phyloP scores from a whole-genome alignment of 2,329 filamentous ascomycete species.

The Fusarium gaditjirri region DNA sequence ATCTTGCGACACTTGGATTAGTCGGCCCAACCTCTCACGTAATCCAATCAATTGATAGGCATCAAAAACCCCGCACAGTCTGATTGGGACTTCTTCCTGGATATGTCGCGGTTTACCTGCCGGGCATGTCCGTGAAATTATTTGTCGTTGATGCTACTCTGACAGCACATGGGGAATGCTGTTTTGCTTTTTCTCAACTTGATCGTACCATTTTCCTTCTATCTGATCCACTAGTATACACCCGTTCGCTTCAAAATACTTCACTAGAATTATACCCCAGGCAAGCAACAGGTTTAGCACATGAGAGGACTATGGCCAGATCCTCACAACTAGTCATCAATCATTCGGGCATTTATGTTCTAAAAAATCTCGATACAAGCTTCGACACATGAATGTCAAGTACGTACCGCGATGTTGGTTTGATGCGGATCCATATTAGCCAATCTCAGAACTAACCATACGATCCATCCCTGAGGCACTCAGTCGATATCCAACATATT shows the following conservation, averaged over 20 bases:
- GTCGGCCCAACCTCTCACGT: constrained; percentile 23
- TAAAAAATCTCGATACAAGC: constrained; percentile 1
- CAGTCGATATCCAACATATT: constrained; percentile 7
- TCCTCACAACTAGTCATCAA: constrained; percentile 2
- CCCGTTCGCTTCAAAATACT: constrained; percentile 1
- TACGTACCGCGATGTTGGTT: constrained; percentile 4
- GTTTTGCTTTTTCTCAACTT: constrained; percentile 37
- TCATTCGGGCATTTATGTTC: constrained; percentile 6
- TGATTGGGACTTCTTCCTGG: constrained; percentile 9
- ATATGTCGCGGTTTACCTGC: constrained; percentile 20
- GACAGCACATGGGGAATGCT: constrained; percentile 4
- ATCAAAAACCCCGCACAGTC: constrained; percentile 16
- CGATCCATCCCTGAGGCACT: constrained; percentile 14
- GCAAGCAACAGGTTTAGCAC: constrained; percentile 21
- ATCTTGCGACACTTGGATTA: not conserved
- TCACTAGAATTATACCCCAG: constrained; percentile 6
- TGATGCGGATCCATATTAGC: constrained; percentile 1
- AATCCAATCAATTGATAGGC: constrained; percentile 21
- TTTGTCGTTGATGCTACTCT: constrained; percentile 9
- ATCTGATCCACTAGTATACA: constrained; percentile 23
- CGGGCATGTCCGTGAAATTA: constrained; percentile 31
- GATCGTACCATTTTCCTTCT: constrained; percentile 37
- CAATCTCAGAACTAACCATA: constrained; percentile 21
- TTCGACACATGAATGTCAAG: constrained; percentile 19
- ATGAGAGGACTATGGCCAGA: constrained; percentile 15